Evolutionary conservation across 352 stramenopile genomes (phyloP), one percentile per base, ranked within the genome.

Genomic region (Globisporangium paddicum): DNA sequence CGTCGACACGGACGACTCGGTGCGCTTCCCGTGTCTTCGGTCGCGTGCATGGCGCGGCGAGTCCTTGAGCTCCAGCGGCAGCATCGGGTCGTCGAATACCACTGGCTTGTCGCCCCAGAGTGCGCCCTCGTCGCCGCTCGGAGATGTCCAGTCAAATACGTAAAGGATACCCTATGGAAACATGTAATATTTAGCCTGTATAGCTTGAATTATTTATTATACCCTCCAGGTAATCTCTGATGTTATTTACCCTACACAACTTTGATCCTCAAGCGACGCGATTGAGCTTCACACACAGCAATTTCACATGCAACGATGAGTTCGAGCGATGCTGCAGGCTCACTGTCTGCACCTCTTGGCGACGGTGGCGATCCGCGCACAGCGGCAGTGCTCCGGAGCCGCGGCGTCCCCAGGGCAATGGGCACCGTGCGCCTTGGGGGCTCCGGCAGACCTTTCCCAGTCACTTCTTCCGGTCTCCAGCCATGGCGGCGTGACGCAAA

Each of bases 11-110:
- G 50, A 55, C 23, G 58, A 64, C 23, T 41, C 38, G 26, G 58
- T 53, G 40, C 58, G 58, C 42, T 58, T 64, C 23, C 28, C 50
- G 26, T 59, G 30, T 30, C 41, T 25, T 5, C 46, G 25, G 21
- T 53, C 46, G 2, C 37, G 25, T 58, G 3, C n/a, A 32, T 59
- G 34, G 23, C 34, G 44, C n/a, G 66, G 58, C 9, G 49, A 46
- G 41, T 73, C 61, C 59, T 89, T 87, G 26, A 84, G 67, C 45
- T 89, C 82, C 18, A 91, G 58, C 14, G 79, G 74, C 10, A 82
- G 67, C 30, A 77, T 42, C 32, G 66, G 46, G 14, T 45, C 34
- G 23, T 41, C 52, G 23, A 25, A 40, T 28, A 60, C 21, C 8
- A 18, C 7, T 5, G 13, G 42, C 18, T 54, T 32, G 42, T 45